Conservation (phyloP, 306 rosid genomes). For the Gastrolobium villosum region DNA sequence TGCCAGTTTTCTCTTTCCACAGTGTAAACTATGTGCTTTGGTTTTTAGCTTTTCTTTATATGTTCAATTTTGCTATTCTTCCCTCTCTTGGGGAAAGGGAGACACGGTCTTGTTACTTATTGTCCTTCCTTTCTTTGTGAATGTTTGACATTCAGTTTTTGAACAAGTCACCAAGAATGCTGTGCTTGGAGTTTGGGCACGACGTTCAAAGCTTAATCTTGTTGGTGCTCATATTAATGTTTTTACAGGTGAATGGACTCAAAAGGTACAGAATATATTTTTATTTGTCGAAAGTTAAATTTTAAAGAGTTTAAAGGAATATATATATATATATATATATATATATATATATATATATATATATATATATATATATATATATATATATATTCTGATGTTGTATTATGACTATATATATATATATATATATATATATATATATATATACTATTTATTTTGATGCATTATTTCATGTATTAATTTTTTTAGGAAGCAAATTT, state of each 20-base stretch:
- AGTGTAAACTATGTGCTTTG: neutral
- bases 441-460: neutral
- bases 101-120: neutral
- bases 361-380: no score
- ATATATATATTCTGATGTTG: no score
- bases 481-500: neutral
- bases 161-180: constrained; percentile 98
- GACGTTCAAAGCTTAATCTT: constrained; percentile 92
- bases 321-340: neutral
- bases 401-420: no score
- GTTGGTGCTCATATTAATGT: constrained; percentile 99
- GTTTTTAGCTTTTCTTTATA: constrained; percentile 12
- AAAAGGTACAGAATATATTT: constrained; percentile 76
- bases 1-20: neutral
- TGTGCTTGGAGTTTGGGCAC: constrained; percentile 95
- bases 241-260: constrained; percentile 99
- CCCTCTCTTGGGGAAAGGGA: constrained; percentile 10
- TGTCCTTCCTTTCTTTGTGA: constrained; percentile 19
- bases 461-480: constrained; percentile 5
- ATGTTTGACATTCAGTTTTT: constrained; percentile 74
- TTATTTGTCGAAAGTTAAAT: constrained; percentile 40
- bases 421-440: no score
- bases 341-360: no score
- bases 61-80: neutral
- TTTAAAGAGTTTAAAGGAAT: neutral